phyloP scores from a whole-genome alignment of 78 protist genomes.

The Cyanophora paradoxa region DNA sequence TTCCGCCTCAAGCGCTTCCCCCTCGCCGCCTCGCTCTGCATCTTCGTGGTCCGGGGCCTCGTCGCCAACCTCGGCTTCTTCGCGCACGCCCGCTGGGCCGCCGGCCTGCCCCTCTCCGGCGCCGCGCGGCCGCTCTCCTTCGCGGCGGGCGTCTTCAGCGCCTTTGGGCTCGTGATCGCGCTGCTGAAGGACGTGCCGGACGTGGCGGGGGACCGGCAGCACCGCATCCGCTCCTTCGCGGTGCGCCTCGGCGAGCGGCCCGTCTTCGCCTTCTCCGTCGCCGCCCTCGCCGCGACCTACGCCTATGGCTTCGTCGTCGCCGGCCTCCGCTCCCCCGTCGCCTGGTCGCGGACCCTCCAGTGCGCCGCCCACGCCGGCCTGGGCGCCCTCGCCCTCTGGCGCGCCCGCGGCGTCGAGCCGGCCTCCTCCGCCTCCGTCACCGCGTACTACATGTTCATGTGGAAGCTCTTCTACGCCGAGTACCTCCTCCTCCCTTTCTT shows the following conservation, averaged over 20 bases:
- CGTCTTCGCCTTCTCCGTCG: background rate
- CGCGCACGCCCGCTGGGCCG: background rate
- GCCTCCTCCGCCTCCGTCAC: background rate
- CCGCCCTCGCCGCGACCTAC: background rate
- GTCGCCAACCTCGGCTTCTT: conserved; percentile 27
- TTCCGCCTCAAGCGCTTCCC: conserved; percentile 35
- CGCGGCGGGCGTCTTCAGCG: background rate
- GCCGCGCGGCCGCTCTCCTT: background rate
- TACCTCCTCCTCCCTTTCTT: background rate
- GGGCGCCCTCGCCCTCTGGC: background rate
- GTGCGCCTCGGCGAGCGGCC: background rate
- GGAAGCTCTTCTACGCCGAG: conserved; percentile 2
- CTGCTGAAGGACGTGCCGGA: conserved; percentile 30
- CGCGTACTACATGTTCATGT: conserved; percentile 1
- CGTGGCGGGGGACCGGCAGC: conserved; percentile 2
- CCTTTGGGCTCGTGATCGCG: conserved; percentile 25
- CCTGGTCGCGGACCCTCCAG: background rate
- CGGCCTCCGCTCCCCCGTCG: background rate
- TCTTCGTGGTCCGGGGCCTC: conserved; percentile 20
- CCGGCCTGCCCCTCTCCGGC: background rate
- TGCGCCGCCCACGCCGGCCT: background rate
- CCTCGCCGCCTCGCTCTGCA: conserved; percentile 9
- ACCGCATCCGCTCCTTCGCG: background rate
- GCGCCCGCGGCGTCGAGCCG: background rate
- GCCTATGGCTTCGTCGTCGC: background rate